phyloP scores from a whole-genome alignment of 352 stramenopile species.

The Blastocystis sp. region DNA sequence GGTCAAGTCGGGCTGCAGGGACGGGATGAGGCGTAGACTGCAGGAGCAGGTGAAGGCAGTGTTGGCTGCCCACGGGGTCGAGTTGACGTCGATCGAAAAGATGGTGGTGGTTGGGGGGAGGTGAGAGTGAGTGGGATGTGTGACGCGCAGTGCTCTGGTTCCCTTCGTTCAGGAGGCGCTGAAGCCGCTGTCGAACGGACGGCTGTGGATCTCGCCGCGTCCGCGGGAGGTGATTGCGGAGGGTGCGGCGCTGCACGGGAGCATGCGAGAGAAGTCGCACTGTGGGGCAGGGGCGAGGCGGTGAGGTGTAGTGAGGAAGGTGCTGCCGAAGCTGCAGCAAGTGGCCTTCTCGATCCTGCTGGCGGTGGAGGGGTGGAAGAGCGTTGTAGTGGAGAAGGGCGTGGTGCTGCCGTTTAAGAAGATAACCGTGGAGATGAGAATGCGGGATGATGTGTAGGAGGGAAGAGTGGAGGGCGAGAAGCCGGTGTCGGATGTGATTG shows the following conservation, averaged over 20 bases:
- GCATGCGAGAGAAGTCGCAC: not conserved
- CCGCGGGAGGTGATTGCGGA: slow-evolving; percentile 10
- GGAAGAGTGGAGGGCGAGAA: not conserved
- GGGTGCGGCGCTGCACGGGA: not conserved
- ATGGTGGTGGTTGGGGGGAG: slow-evolving; percentile 11
- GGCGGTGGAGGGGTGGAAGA: not conserved
- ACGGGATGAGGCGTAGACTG: not conserved
- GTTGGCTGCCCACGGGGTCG: not conserved
- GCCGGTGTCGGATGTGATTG: not conserved
- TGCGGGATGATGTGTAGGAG: not conserved
- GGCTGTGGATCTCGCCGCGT: not conserved
- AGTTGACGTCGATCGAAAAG: not conserved
- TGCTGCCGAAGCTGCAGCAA: slow-evolving; percentile 14
- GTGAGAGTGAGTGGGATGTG: not conserved
- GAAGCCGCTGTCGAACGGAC: not conserved
- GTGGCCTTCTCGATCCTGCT: not conserved
- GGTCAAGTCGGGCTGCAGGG: not conserved
- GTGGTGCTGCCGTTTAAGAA: not conserved
- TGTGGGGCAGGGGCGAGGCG: not conserved
- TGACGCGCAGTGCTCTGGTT: not conserved
- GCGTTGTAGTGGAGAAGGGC: not conserved
- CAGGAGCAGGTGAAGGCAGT: not conserved
- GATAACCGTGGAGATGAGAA: not conserved
- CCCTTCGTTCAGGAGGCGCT: slow-evolving; percentile 16
- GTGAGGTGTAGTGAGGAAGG: slow-evolving; percentile 13